Percentiles rank a stretch among this genome's conserved stretches.
Conservation (phyloP, 495 filamentous ascomycete species). For the Aspergillus ostianus region DNA sequence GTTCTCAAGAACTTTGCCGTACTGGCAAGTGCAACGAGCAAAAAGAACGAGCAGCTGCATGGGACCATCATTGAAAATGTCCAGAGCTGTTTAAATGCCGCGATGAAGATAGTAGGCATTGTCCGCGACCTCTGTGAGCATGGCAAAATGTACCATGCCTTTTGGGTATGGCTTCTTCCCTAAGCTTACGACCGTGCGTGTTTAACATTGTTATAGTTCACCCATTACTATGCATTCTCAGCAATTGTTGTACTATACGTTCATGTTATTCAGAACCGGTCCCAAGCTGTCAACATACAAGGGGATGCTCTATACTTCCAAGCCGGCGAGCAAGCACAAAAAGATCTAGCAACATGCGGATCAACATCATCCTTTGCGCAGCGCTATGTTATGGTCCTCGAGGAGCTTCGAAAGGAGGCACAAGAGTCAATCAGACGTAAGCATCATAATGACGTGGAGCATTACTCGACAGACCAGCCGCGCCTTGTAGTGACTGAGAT, state of each 20-base stretch:
- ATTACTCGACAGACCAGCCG: not conserved
- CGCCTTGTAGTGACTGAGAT: not conserved
- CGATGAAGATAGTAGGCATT: slow-evolving; percentile 18
- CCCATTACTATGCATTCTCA: slow-evolving; percentile 28
- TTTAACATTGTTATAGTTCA: slow-evolving; percentile 16
- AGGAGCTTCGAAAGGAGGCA: slow-evolving; percentile 44
- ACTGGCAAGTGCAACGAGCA: slow-evolving; percentile 3
- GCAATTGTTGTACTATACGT: slow-evolving; percentile 28
- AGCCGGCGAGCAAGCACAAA: slow-evolving; percentile 21
- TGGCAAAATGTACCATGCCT: slow-evolving; percentile 21
- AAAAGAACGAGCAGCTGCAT: slow-evolving; percentile 5
- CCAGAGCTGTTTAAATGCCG: slow-evolving; percentile 18
- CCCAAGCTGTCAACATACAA: slow-evolving; percentile 1
- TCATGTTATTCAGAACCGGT: slow-evolving; percentile 19
- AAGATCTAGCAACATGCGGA: slow-evolving; percentile 21
- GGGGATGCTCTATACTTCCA: slow-evolving; percentile 9
- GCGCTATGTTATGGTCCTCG: slow-evolving; percentile 39
- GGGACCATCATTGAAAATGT: slow-evolving; percentile 11
- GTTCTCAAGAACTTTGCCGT: slow-evolving; percentile 19
- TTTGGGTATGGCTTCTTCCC: slow-evolving; percentile 17
- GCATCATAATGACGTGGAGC: not conserved
- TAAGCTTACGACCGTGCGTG: not conserved
- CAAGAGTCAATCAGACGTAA: slow-evolving; percentile 12
- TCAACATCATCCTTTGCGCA: slow-evolving; percentile 21
- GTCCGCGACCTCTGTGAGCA: slow-evolving; percentile 21